A percentile compares a stretch with the other conserved stretches of the same genome.
phyloP scores from a whole-genome alignment of 2,329 filamentous ascomycete species.

The Microdochium paspali region DNA sequence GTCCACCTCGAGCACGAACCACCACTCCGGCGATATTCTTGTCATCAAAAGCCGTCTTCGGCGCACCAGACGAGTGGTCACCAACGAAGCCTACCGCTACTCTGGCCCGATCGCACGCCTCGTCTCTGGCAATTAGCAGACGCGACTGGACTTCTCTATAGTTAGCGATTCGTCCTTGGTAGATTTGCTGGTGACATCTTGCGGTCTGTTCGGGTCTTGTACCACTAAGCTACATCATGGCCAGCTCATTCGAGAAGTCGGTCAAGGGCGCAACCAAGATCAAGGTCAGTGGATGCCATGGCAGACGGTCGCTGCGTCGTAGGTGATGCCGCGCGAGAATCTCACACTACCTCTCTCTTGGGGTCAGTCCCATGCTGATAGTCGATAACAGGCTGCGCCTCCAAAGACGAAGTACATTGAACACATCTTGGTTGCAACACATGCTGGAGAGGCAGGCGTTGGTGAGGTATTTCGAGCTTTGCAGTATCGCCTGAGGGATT shows the following conservation, averaged over 20 bases:
- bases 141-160: not conserved
- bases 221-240: slow-evolving; percentile 40
- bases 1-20: not conserved
- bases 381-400: slow-evolving; percentile 62
- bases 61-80: too few species aligned
- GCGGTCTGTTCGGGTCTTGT: too few species aligned
- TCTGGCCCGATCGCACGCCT: too few species aligned
- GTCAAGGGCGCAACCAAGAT: slow-evolving; percentile 98
- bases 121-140: too few species aligned
- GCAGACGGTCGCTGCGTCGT: not conserved
- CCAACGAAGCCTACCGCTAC: too few species aligned
- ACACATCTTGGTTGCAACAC: slow-evolving; percentile 90
- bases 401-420: slow-evolving; percentile 99
- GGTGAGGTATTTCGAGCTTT: slow-evolving; percentile 92
- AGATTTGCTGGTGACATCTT: too few species aligned
- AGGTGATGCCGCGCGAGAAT: too few species aligned
- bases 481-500: slow-evolving; percentile 81
- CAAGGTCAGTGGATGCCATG: slow-evolving; percentile 51
- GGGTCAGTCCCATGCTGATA: slow-evolving; percentile 6
- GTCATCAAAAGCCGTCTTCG: too few species aligned
- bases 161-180: too few species aligned
- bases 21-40: not conserved
- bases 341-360: too few species aligned
- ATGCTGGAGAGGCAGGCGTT: slow-evolving; percentile 88
- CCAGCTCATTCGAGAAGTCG: slow-evolving; percentile 93